Evolutionary conservation across 2,329 filamentous ascomycete species (phyloP).

Genomic region (Trichoderma harzianum): DNA sequence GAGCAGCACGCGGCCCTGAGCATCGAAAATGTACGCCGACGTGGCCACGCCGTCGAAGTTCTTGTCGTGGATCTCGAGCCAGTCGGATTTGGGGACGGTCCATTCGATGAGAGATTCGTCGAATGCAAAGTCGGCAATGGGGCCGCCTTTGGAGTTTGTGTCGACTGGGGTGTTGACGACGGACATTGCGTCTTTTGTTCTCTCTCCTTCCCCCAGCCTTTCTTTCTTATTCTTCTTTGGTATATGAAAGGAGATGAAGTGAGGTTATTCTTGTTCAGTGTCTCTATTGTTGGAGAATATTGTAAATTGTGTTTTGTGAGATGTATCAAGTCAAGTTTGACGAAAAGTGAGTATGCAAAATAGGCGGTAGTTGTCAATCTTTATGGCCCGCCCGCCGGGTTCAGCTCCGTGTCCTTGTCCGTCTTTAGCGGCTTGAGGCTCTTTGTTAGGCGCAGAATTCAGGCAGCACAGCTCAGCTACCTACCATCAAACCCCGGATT

Average conservation of each 20-base stretch:
- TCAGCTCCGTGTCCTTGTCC: not conserved
- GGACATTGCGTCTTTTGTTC: not conserved
- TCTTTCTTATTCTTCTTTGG: not conserved
- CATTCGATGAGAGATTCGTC: constrained; percentile 16
- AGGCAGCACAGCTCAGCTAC: not conserved
- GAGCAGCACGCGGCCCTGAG: constrained; percentile 38
- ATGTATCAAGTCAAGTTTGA: not conserved
- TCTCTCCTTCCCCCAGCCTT: not conserved
- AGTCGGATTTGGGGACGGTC: constrained; percentile 2
- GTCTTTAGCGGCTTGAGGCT: not conserved
- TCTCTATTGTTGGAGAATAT: not conserved
- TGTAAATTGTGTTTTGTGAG: not conserved
- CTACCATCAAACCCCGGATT: not conserved
- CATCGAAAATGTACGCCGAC: constrained; percentile 36
- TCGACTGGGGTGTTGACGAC: not conserved
- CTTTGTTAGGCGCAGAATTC: not conserved
- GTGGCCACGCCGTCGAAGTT: constrained; percentile 32
- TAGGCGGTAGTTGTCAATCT: not conserved
- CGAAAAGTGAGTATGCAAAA: not conserved
- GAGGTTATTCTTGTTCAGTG: not conserved
- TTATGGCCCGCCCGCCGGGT: not conserved
- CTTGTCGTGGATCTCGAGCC: constrained; percentile 15
- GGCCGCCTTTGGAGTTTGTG: not conserved
- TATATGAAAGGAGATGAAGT: not conserved
- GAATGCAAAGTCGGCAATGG: constrained; percentile 1